A percentile compares a stretch with the other conserved stretches of the same genome.
These are phyloP conservation scores for Corchorus capsularis DNA, from an alignment of 345 rosid species.

Conservation along the genomic window DNA sequence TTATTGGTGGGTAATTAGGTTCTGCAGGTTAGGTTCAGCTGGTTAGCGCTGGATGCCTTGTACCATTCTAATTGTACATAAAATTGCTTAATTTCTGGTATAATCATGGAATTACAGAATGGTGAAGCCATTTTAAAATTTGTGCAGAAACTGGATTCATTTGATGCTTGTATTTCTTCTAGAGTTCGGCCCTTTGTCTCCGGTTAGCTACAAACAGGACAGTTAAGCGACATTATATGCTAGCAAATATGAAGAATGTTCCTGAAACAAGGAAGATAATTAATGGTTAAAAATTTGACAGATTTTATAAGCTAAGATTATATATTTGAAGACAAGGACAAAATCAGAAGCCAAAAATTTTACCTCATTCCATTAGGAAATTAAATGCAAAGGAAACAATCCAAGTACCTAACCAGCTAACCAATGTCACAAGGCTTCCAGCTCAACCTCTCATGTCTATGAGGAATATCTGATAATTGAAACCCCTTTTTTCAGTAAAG, in stretches of 20 bases:
- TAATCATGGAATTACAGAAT: neutral
- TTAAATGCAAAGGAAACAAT: slow-evolving; percentile 66
- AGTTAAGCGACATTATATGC: slow-evolving; percentile 50
- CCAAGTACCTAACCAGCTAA: slow-evolving; percentile 87
- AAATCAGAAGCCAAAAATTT: slow-evolving; percentile 3
- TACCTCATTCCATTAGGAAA: slow-evolving; percentile 53
- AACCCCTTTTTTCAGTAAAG: slow-evolving; percentile 9
- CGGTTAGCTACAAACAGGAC: slow-evolving; percentile 68
- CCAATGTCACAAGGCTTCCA: slow-evolving; percentile 79
- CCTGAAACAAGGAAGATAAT: slow-evolving; percentile 34
- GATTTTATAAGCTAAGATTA: neutral
- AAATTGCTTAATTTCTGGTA: no score
- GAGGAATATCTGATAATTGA: slow-evolving; percentile 63
- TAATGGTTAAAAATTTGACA: neutral
- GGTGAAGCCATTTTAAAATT: neutral
- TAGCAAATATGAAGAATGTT: slow-evolving; percentile 63
- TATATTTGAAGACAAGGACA: neutral
- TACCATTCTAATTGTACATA: no score
- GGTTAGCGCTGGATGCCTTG: no score
- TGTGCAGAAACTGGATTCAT: slow-evolving; percentile 39
- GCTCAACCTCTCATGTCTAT: slow-evolving; percentile 82
- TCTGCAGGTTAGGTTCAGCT: no score
- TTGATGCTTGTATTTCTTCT: slow-evolving; percentile 71
- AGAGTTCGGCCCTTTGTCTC: slow-evolving; percentile 78
- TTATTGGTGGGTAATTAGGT: no score